Evolutionary conservation across 1,284 basidiomycete genomes (phyloP).

Genomic region (Inonotus hispidus): DNA sequence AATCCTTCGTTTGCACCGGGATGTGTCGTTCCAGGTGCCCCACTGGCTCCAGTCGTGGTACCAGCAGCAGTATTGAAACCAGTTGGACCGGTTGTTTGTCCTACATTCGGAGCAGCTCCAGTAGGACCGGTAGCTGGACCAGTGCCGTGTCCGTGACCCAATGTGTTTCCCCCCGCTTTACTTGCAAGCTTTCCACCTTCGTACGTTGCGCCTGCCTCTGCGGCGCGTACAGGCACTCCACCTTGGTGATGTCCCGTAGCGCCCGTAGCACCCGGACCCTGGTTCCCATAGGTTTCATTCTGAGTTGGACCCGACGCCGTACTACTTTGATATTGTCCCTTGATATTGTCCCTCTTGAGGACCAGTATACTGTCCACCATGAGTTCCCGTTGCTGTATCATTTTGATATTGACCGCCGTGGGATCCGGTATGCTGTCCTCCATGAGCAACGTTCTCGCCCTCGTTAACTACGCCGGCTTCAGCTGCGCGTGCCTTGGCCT

Average conservation of each 20-base stretch:
- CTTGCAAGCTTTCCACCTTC: slow-evolving; percentile 1
- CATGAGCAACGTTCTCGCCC: neutral
- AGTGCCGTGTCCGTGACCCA: neutral
- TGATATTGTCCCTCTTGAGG: neutral
- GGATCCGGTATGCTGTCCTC: neutral
- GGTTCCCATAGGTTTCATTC: neutral
- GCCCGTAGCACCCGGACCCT: neutral
- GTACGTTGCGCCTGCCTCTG: slow-evolving; percentile 1
- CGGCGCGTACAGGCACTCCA: neutral
- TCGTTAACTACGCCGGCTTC: slow-evolving; percentile 1
- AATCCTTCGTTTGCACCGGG: neutral
- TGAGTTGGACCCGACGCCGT: neutral
- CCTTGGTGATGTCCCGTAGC: neutral
- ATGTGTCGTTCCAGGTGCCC: neutral
- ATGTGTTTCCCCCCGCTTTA: neutral
- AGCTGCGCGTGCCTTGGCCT: neutral
- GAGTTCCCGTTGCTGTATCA: too few relatives aligned
- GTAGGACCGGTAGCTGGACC: neutral
- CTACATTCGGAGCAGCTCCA: neutral
- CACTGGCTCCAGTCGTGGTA: neutral
- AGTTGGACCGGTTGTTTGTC: neutral
- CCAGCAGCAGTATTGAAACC: neutral
- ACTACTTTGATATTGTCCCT: neutral
- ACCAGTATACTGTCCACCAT: neutral
- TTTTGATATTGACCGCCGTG: neutral